phyloP scores from a whole-genome alignment of 345 rosid genomes.

The Raphanus sativus region DNA sequence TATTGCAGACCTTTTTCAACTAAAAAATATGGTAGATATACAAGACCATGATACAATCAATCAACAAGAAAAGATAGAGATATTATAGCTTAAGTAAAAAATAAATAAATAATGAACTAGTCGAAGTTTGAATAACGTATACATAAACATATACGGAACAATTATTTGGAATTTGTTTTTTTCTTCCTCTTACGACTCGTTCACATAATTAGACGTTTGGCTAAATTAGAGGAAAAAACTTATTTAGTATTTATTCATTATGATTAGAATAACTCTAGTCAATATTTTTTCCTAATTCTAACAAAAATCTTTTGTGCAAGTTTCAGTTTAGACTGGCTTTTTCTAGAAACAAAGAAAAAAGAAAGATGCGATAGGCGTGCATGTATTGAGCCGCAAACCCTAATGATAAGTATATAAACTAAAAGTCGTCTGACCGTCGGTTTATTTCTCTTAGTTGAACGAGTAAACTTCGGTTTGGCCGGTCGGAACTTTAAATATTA shows the following conservation, averaged over 20 bases:
- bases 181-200: neutral
- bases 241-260: neutral
- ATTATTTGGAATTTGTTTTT: neutral
- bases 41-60: neutral
- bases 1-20: neutral
- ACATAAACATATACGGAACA: neutral
- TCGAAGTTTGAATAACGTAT: constrained; percentile 10
- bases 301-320: constrained; percentile 3
- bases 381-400: constrained; percentile 45
- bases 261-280: constrained; percentile 7
- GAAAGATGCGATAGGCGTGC: constrained; percentile 32
- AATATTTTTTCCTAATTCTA: constrained; percentile 15
- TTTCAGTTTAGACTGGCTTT: neutral
- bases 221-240: neutral
- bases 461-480: constrained; percentile 31
- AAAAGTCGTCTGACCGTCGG: constrained; percentile 34
- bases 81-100: neutral
- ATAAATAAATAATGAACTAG: neutral
- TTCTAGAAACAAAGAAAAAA: constrained; percentile 11
- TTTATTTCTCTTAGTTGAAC: constrained; percentile 18
- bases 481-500: constrained; percentile 1
- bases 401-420: constrained; percentile 9
- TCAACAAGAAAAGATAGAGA: neutral
- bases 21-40: constrained; percentile 1
- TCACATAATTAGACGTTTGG: constrained; percentile 27